phyloP scores from a whole-genome alignment of 2,329 filamentous ascomycete species.

The Trichoderma sp. region DNA sequence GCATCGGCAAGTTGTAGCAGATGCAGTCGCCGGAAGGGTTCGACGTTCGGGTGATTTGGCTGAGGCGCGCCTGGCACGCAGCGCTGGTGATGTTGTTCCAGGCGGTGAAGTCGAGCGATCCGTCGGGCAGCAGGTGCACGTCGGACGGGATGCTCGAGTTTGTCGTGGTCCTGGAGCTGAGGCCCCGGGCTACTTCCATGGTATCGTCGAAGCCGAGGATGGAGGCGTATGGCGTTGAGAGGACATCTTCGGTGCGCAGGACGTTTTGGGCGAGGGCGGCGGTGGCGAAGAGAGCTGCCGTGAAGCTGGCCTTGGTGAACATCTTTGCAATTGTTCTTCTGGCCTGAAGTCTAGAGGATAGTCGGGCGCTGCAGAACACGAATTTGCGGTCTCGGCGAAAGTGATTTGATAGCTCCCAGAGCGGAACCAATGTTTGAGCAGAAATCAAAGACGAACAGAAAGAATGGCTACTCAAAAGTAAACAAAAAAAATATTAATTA shows the following conservation, averaged over 20 bases:
- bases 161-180: slow-evolving; percentile 27
- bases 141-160: slow-evolving; percentile 34
- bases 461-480: background rate
- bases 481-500: slow-evolving; percentile 4
- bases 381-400: background rate
- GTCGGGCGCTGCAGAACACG: background rate
- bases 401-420: background rate
- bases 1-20: slow-evolving; percentile 79
- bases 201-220: slow-evolving; percentile 29
- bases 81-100: slow-evolving; percentile 60
- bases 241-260: slow-evolving; percentile 39
- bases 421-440: background rate
- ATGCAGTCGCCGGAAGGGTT: slow-evolving; percentile 78
- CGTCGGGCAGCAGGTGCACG: slow-evolving; percentile 47
- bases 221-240: slow-evolving; percentile 38
- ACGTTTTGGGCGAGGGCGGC: slow-evolving; percentile 31
- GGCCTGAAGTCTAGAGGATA: no score
- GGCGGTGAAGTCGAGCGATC: slow-evolving; percentile 55
- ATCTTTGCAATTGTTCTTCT: slow-evolving; percentile 6
- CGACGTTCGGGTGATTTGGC: slow-evolving; percentile 58
- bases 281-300: slow-evolving; percentile 22
- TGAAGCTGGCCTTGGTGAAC: slow-evolving; percentile 18
- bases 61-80: slow-evolving; percentile 64
- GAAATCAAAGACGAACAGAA: background rate
- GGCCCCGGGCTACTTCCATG: background rate